Percentiles rank a stretch among this genome's conserved stretches.
Evolutionary conservation across 1,139 yeast species (phyloP).

Genomic region (Arxiozyma telluris): DNA sequence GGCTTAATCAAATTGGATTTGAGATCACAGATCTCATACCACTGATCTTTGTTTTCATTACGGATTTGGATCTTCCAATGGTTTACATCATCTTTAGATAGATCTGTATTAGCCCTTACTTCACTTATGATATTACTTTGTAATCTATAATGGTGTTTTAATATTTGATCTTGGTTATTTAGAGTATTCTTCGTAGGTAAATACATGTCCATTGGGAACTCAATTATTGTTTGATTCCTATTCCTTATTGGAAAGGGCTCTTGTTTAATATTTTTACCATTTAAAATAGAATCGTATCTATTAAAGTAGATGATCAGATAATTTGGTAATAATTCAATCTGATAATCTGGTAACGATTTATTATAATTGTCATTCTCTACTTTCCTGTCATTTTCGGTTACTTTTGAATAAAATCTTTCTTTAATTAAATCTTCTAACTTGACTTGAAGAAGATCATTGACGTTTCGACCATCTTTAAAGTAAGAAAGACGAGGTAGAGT

Average conservation of each 20-base stretch:
- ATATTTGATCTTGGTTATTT: background rate
- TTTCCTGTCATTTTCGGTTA: background rate
- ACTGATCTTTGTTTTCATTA: slow-evolving; percentile 36
- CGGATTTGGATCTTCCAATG: slow-evolving; percentile 48
- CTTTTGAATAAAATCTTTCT: slow-evolving; percentile 2
- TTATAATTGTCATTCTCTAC: background rate
- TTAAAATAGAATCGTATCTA: slow-evolving; percentile 26
- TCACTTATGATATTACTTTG: slow-evolving; percentile 47
- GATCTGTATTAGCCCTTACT: slow-evolving; percentile 7
- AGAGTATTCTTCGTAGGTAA: background rate
- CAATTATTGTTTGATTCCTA: slow-evolving; percentile 57
- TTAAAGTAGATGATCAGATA: slow-evolving; percentile 49
- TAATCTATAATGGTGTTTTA: slow-evolving; percentile 21
- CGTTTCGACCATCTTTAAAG: slow-evolving; percentile 38
- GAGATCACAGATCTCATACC: slow-evolving; percentile 54
- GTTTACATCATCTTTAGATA: slow-evolving; percentile 27
- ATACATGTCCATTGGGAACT: slow-evolving; percentile 35
- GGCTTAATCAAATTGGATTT: slow-evolving; percentile 40
- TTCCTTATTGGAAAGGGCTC: slow-evolving; percentile 33
- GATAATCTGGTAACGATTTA: slow-evolving; percentile 26
- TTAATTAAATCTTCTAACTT: slow-evolving; percentile 38
- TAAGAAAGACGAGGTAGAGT: slow-evolving; percentile 52
- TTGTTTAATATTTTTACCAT: slow-evolving; percentile 31
- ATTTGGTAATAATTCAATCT: slow-evolving; percentile 42
- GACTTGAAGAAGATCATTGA: slow-evolving; percentile 45